Base-by-base conservation (phyloP, 2,329 filamentous ascomycete genomes). In the Pestalotiopsis sp. region DNA sequence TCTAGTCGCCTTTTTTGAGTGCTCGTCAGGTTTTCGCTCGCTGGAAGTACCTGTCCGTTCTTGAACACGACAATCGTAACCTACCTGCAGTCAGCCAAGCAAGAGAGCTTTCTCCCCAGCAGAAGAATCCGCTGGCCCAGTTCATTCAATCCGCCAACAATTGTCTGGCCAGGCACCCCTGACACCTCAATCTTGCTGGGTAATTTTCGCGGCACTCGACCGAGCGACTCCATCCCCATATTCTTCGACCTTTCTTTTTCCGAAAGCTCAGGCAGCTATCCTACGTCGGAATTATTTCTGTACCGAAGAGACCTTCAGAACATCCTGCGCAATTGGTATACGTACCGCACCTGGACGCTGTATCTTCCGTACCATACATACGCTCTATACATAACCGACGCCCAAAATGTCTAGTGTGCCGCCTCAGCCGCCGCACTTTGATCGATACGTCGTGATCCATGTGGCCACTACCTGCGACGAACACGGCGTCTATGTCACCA, bases 381-480 rank as follows among this genome's bases (percentile, higher is more conserved):
- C 64, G 68, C 58, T 52, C 65, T 64, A 41, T 45, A 67, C 64
- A 55, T 65, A 65, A 69, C 20, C 45, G 52, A 11, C 23, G 36
- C 62, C 71, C 74, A 80, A 71, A 71, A 86, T 86, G 81, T 82
- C 83, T 67, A 81, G 80, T 71, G 82, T 83, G 71, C 83, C 84
- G 75, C 78, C 80, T 79, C 86, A 85, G 64, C 88, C 89, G 75
- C 87, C 91, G 75, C 92, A 92, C 83, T 89, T 97, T 83, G 96
- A 99, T 85, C 93, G 95, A 81, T 99, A 97, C 84, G 92, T 98
- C 74, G 93, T 99, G 78, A 97, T 98, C 81, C 96, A 99, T 83
- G 95, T 98, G 78, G 96, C 96, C 72, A 99, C 96, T 45, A 99
- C 96, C 75, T 99, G 96, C 84, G 96, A 99, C 82, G 96, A 99